Evolutionary conservation across 768 basidiomycete species (phyloP).

Genomic region (Gloeopeniophorella convolvens): DNA sequence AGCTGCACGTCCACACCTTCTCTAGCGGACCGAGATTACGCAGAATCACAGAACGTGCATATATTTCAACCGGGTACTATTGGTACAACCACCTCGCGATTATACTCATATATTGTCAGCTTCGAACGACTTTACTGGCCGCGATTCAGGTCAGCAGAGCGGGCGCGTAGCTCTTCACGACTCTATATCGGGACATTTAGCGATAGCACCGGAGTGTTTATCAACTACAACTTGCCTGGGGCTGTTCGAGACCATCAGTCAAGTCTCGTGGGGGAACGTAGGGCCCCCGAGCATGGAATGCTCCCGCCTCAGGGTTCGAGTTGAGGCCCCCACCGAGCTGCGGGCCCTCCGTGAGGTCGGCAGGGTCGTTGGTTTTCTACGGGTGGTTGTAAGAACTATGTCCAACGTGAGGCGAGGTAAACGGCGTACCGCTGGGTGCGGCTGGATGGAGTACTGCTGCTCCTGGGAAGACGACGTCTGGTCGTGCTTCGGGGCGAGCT

Average conservation of each 20-base stretch:
- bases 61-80: no score
- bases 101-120: no score
- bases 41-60: no score
- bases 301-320: constrained; percentile 32
- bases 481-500: constrained; percentile 8
- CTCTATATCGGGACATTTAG: constrained; percentile 30
- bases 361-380: constrained; percentile 53
- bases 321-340: constrained; percentile 29
- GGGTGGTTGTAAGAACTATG: background rate
- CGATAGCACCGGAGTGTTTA: background rate
- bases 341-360: constrained; percentile 34
- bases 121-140: background rate
- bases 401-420: background rate
- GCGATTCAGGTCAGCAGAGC: constrained; percentile 41
- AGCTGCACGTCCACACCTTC: no score
- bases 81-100: no score
- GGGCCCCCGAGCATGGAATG: constrained; percentile 45
- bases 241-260: constrained; percentile 38
- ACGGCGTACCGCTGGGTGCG: constrained; percentile 48
- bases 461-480: constrained; percentile 1
- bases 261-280: constrained; percentile 39
- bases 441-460: constrained; percentile 41
- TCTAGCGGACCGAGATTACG: no score
- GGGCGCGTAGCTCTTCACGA: constrained; percentile 43
- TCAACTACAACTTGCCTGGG: constrained; percentile 35